Percentiles rank a stretch among this genome's conserved stretches.
phyloP scores from a whole-genome alignment of 2,329 filamentous ascomycete genomes.

The Calonectria pseudoreteaudii region DNA sequence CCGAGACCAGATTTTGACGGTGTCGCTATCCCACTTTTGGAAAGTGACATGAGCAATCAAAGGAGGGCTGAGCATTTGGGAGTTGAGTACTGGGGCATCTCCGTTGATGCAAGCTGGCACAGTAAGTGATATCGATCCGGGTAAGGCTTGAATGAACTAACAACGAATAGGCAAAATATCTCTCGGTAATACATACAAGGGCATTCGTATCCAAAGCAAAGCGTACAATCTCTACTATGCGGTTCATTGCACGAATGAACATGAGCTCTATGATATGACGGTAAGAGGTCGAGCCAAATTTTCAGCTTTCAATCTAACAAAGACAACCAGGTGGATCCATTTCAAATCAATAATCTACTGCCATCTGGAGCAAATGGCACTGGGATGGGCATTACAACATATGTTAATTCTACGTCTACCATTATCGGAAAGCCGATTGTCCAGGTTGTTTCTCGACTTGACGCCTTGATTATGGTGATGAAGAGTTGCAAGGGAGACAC shows the following conservation, averaged over 20 bases:
- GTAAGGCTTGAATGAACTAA: not conserved
- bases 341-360: not conserved
- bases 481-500: not conserved
- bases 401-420: not conserved
- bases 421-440: not conserved
- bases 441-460: not conserved
- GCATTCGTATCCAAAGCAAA: not conserved
- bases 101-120: not conserved
- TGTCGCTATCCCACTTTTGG: not conserved
- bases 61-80: not conserved
- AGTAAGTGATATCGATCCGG: not conserved
- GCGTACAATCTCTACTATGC: not conserved
- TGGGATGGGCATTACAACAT: not conserved
- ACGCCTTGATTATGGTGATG: not conserved
- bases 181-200: not conserved
- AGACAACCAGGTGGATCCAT: not conserved
- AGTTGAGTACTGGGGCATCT: not conserved
- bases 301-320: too few species aligned
- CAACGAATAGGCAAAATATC: not conserved
- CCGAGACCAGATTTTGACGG: not conserved
- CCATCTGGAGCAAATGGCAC: not conserved
- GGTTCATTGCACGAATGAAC: not conserved
- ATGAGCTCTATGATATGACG: not conserved
- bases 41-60: too few species aligned
- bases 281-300: not conserved